Evolutionary conservation across 495 filamentous ascomycete genomes (phyloP), one percentile per base, ranked within the genome.

Genomic region (Ramalina intermedia): DNA sequence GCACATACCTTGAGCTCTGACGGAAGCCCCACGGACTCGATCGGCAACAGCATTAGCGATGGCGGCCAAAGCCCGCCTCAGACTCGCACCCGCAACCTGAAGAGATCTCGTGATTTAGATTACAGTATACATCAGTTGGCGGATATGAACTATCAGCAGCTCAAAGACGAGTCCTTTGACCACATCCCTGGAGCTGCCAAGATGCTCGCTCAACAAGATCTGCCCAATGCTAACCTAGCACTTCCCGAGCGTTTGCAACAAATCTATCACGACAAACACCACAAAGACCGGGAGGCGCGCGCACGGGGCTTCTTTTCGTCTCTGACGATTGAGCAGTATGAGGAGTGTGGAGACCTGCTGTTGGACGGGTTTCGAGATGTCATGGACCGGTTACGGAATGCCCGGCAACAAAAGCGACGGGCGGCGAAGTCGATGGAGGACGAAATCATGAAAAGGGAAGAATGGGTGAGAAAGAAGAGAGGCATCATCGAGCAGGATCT

Each of bases 261-360:
- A 16, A 51, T 55, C 9, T 55, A 52, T 46, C 41, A 47, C 35
- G 53, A 55, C 37, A 52, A 48, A 26, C 51, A 37, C 3, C 53
- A 55, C n/a, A 55, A 55, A 24, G 53, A 55, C 29, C 51, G 50
- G 18, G 44, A 46, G 23, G 26, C 42, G 9, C 18, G 52, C 11
- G 52, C 52, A 1, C 49, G 43, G 21, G 52, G 44, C 35, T 84
- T 86, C 62, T 78, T 87, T 51, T 65, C 69, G 12, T 71, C 69
- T 4, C 67, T 93, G 57, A 60, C 74, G 4, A 70, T 84, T 20
- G 66, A 73, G 23, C 81, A 89, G 59, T 91, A 86, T 82, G 87
- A 94, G 59, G 71, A 81, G 39, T 76, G 80, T 14, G 87, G 87
- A 9, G 85, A 94, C 52, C 80, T 82, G 70, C 75, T 94, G 40